phyloP scores from a whole-genome alignment of 1,139 yeast genomes.

The Trichomonascaceae sp. region DNA sequence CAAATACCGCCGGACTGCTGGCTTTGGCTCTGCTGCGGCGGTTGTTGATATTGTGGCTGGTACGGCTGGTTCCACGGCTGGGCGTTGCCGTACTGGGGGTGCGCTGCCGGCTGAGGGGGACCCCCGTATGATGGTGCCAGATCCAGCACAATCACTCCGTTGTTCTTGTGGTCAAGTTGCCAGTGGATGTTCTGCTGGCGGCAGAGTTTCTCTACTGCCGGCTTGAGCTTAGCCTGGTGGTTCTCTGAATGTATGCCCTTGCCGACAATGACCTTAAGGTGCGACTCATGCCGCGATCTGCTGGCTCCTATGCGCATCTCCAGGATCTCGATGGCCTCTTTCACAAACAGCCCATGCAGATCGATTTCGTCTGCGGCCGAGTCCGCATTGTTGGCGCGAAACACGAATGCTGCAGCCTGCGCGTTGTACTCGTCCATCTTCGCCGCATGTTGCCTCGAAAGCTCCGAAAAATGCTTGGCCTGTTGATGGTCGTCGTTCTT shows the following conservation, averaged over 20 bases:
- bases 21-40: neutral
- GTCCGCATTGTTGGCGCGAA: slow-evolving; percentile 77
- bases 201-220: slow-evolving; percentile 76
- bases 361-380: slow-evolving; percentile 79
- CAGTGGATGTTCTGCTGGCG: slow-evolving; percentile 46
- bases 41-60: neutral
- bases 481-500: slow-evolving; percentile 54
- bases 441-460: slow-evolving; percentile 45
- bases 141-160: slow-evolving; percentile 71
- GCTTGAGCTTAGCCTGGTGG: slow-evolving; percentile 79
- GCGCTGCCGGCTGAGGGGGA: slow-evolving; percentile 4
- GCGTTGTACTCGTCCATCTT: slow-evolving; percentile 59
- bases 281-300: slow-evolving; percentile 43
- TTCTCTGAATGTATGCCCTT: slow-evolving; percentile 76
- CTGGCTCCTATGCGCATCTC: slow-evolving; percentile 63
- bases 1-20: neutral
- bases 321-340: slow-evolving; percentile 71
- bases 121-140: slow-evolving; percentile 22
- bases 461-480: slow-evolving; percentile 62
- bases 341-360: slow-evolving; percentile 80
- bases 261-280: slow-evolving; percentile 65
- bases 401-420: slow-evolving; percentile 85
- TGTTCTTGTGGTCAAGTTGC: slow-evolving; percentile 52
- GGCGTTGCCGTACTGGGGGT: slow-evolving; percentile 1
- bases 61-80: neutral